phyloP scores from a whole-genome alignment of 1,139 yeast species.

The Blastobotrys aristatus region DNA sequence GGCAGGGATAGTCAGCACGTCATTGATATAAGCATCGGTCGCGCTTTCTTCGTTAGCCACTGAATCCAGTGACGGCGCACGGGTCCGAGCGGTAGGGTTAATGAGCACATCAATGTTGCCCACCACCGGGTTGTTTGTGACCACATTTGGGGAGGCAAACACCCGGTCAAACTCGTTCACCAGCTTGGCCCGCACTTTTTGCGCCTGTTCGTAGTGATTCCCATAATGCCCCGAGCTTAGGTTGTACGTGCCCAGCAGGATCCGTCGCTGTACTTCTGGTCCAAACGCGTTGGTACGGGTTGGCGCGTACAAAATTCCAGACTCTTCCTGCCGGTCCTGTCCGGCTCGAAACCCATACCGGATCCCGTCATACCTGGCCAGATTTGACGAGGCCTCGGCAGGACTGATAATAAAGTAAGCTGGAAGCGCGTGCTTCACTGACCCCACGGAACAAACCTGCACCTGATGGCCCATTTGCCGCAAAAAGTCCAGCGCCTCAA shows the following conservation, averaged over 20 bases:
- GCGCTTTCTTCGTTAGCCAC: constrained; percentile 38
- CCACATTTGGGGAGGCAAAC: constrained; percentile 50
- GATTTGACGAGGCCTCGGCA: constrained; percentile 90
- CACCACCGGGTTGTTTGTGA: constrained; percentile 23
- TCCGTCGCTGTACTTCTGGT: constrained; percentile 73
- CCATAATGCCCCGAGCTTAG: constrained; percentile 68
- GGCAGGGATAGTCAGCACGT: constrained; percentile 83
- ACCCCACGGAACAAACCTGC: constrained; percentile 62
- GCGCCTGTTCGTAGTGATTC: constrained; percentile 79
- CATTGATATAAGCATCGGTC: constrained; percentile 67
- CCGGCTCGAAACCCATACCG: constrained; percentile 63
- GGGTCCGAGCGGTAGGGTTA: constrained; percentile 65
- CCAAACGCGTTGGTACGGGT: constrained; percentile 72
- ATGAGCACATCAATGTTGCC: constrained; percentile 60
- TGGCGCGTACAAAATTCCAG: constrained; percentile 42
- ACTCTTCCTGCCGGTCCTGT: constrained; percentile 34
- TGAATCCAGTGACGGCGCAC: constrained; percentile 51
- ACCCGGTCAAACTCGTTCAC: constrained; percentile 61
- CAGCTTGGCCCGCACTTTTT: constrained; percentile 54
- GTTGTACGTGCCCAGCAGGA: constrained; percentile 80
- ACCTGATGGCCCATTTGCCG: constrained; percentile 51
- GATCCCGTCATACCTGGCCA: constrained; percentile 85
- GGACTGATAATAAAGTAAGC: constrained; percentile 85
- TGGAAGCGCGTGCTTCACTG: constrained; percentile 63
- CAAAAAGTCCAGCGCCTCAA: constrained; percentile 41